Evolutionary conservation across 129 eudicot species (phyloP).

Genomic region (Tagetes erecta): DNA sequence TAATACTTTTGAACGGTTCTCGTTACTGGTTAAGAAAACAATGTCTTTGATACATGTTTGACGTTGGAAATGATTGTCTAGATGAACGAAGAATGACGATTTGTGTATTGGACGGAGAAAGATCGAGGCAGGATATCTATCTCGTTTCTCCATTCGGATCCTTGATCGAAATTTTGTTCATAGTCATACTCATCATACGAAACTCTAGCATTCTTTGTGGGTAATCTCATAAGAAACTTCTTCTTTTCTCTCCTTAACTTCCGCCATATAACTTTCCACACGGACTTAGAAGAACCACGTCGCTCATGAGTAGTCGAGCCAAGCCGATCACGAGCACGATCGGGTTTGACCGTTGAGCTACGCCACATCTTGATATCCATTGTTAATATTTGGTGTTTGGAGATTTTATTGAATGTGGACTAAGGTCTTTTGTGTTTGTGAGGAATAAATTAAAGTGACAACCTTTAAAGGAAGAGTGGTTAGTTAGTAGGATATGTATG

Average conservation of each 20-base stretch:
- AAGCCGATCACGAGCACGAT: constrained; percentile 11
- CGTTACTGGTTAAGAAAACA: not conserved
- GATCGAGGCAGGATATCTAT: constrained; percentile 43
- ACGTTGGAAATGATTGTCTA: not conserved
- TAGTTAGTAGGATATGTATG: not conserved
- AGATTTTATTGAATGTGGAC: constrained; percentile 20
- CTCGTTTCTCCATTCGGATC: constrained; percentile 39
- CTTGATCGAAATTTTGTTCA: constrained; percentile 54
- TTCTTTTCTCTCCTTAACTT: constrained; percentile 43
- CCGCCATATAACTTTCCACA: constrained; percentile 51
- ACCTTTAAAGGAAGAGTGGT: constrained; percentile 12
- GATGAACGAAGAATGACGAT: constrained; percentile 15
- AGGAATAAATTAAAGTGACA: not conserved
- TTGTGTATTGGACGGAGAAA: constrained; percentile 45
- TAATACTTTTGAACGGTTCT: not conserved
- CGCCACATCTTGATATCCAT: constrained; percentile 44
- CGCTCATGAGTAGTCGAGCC: constrained; percentile 14
- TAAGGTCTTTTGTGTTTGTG: constrained; percentile 12
- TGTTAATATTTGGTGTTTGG: constrained; percentile 17
- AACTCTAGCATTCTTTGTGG: constrained; percentile 27
- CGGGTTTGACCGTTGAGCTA: constrained; percentile 26
- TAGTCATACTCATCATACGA: constrained; percentile 47
- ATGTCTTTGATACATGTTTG: not conserved
- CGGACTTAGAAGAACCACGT: constrained; percentile 31
- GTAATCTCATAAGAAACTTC: constrained; percentile 37